These are phyloP conservation scores for sweet orange (Citrus sinensis) DNA, from an alignment of 345 rosid genomes.

Conservation along the genomic window DVS_A1.0 CM039167.1:14335501-14336000, in stretches of 20 bases:
- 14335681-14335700: constrained; percentile 30
- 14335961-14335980: not conserved
- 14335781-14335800: constrained; percentile 84
- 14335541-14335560: not conserved
- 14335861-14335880: constrained; percentile 98
- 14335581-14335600: not conserved
- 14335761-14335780: constrained; percentile 85
- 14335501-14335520: not conserved
- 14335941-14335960: not conserved
- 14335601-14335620: not conserved
- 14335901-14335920: constrained; percentile 6
- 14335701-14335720: constrained; percentile 96
- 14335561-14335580: not conserved
- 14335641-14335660: constrained; percentile 1
- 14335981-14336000: constrained; percentile 80
- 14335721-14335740: constrained; percentile 79
- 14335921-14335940: not conserved
- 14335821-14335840: constrained; percentile 99
- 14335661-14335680: not conserved
- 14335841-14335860: constrained; percentile 92
- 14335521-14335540: not conserved
- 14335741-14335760: constrained; percentile 90
- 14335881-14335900: constrained; percentile 81
- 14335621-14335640: not conserved
- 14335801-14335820: constrained; percentile 85